Conservation (phyloP, 106 monocot genomes). For the Dendrobium chrysotoxum region DNA sequence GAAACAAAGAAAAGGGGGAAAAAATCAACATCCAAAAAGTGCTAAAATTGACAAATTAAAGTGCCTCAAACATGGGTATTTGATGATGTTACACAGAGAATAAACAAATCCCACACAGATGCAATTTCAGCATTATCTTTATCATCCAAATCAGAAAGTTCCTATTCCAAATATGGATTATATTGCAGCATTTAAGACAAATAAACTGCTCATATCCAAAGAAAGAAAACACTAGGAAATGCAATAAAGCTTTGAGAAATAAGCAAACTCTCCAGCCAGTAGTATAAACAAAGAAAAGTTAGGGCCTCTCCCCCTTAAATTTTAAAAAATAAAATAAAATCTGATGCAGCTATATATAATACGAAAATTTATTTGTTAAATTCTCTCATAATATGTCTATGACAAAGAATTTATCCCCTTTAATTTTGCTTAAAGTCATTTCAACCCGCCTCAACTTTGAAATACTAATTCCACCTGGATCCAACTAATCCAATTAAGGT, state of each 20-base stretch:
- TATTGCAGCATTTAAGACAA: neutral
- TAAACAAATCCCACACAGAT: neutral
- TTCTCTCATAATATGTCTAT: too few species aligned
- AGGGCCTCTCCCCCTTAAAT: too few species aligned
- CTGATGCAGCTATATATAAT: too few species aligned
- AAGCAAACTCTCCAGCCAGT: too few species aligned
- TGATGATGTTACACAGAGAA: neutral
- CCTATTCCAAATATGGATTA: neutral
- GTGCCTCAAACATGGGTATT: neutral
- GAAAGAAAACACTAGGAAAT: neutral
- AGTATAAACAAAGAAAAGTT: too few species aligned
- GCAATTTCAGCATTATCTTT: neutral
- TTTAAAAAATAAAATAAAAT: too few species aligned
- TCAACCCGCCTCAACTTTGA: too few species aligned
- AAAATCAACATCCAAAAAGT: neutral
- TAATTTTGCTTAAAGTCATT: too few species aligned
- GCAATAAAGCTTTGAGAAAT: too few species aligned
- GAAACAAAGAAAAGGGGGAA: neutral
- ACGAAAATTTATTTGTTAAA: too few species aligned
- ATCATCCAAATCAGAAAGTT: neutral
- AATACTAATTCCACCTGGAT: too few species aligned
- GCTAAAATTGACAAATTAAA: neutral
- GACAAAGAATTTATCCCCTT: too few species aligned
- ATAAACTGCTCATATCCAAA: neutral
- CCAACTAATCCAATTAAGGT: neutral